phyloP scores from a whole-genome alignment of 805 yeast genomes.

The Candida dajiaensis region DNA sequence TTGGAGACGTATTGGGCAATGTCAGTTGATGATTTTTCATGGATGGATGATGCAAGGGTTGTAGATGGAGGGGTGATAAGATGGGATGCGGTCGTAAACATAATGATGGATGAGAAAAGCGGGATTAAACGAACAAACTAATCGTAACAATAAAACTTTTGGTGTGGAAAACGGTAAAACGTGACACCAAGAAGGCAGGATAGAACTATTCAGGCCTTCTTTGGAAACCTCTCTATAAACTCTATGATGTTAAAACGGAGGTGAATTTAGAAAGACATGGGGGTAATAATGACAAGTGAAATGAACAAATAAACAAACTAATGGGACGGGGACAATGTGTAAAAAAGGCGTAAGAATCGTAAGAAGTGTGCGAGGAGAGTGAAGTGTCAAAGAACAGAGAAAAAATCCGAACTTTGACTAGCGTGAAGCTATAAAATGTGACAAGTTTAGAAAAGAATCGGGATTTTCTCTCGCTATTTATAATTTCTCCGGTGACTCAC shows the following conservation, averaged over 20 bases:
- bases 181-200: neutral
- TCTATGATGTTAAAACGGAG: neutral
- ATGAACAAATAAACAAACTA: neutral
- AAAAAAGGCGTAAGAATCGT: neutral
- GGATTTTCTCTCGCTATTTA: neutral
- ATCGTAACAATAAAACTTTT: neutral
- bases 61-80: constrained; percentile 15
- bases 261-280: constrained; percentile 1
- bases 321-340: neutral
- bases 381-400: neutral
- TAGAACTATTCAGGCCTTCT: neutral
- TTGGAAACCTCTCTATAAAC: neutral
- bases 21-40: neutral
- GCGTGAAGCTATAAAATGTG: neutral
- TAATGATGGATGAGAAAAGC: neutral
- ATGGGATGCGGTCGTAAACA: constrained; percentile 1
- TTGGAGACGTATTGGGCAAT: constrained; percentile 10
- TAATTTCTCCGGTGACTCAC: neutral
- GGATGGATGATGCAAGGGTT: neutral
- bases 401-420: neutral
- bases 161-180: neutral
- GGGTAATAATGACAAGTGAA: constrained; percentile 1
- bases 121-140: neutral
- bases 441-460: neutral
- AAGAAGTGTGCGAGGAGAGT: neutral